phyloP scores from a whole-genome alignment of 2,329 filamentous ascomycete species.

The Verticillium longisporum region DNA sequence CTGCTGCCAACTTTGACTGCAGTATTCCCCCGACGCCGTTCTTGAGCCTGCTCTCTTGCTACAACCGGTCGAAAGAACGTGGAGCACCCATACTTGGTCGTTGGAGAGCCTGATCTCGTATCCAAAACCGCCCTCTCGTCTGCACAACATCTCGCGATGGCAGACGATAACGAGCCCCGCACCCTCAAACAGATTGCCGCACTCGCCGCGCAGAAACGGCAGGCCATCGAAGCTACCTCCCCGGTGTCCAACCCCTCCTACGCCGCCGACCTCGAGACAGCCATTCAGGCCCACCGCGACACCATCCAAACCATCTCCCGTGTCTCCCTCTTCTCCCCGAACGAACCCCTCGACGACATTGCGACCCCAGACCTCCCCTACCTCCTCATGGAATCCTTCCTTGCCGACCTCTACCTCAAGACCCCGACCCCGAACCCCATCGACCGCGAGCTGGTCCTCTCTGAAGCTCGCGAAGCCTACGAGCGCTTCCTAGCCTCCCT shows the following conservation, averaged over 20 bases:
- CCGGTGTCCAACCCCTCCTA: slow-evolving; percentile 39
- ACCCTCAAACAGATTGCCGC: slow-evolving; percentile 44
- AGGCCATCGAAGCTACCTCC: slow-evolving; percentile 58
- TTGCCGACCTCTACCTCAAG: slow-evolving; percentile 73
- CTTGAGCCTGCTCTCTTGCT: too few species aligned
- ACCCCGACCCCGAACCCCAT: slow-evolving; percentile 43
- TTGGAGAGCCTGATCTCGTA: not conserved
- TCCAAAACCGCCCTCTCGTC: not conserved
- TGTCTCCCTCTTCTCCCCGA: slow-evolving; percentile 80
- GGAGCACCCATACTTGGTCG: too few species aligned
- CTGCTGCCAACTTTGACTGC: not conserved
- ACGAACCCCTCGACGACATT: slow-evolving; percentile 84
- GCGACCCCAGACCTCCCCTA: slow-evolving; percentile 81
- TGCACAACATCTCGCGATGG: slow-evolving; percentile 15
- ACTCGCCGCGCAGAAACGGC: slow-evolving; percentile 43
- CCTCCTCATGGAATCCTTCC: slow-evolving; percentile 67
- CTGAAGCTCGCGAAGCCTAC: slow-evolving; percentile 61
- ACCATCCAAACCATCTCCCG: slow-evolving; percentile 63
- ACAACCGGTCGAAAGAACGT: not conserved
- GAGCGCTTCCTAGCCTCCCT: slow-evolving; percentile 71
- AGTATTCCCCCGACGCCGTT: not conserved
- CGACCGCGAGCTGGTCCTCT: slow-evolving; percentile 58
- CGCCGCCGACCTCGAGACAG: slow-evolving; percentile 57
- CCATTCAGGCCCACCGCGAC: slow-evolving; percentile 66
- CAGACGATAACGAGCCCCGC: slow-evolving; percentile 34